Base-by-base conservation (phyloP, 2,329 filamentous ascomycete species). In the Penicillium sp. region DNA sequence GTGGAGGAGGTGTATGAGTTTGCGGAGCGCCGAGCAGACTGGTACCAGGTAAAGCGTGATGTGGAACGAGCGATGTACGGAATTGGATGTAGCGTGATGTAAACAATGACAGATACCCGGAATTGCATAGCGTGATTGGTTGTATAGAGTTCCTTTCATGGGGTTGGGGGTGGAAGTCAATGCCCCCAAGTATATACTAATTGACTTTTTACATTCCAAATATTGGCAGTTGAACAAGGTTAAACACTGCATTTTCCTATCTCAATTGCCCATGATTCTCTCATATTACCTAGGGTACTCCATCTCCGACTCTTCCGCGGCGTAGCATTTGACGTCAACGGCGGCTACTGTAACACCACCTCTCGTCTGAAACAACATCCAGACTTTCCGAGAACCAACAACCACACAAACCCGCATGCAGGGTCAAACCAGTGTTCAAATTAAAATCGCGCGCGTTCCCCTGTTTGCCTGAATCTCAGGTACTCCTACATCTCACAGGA, bases 61-160 rank as follows among this genome's bases (percentile, higher is more conserved):
- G 94, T 99, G 6, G 94, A 99, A 79, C 88, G 89, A 75, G 92
- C 92, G 58, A 97, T 99, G 92, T 97, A 97, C 76, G 94, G 94
- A 4, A 85, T 96, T 72, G 93, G 94, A 57, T 99, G 94, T 74
- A 73, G 71, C 44, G 69, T 95, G 42, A 97, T 97, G 92, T 97
- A 75, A 81, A 52, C 51, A 37, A 47, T 54, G 53, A 53, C 55
- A 40, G 55, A 58, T 61, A 63, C 57, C 59, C 43, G 48, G 56
- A 50, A 58, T 56, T 61, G 59, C 51, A 59, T 59, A 63, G 58
- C 55, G 49, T 57, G 33, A 54, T 55, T 51, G 56, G 35, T 23
- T 62, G 31, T 58, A 60, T 54, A 59, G 41, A 49, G 20, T 11
- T 9, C 12, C n/a, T 47, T 20, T 14, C 35, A 37, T 29, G 35